Evolutionary conservation across 2,329 filamentous ascomycete genomes (phyloP).

Genomic region (Dryadomyces quercivorus): DNA sequence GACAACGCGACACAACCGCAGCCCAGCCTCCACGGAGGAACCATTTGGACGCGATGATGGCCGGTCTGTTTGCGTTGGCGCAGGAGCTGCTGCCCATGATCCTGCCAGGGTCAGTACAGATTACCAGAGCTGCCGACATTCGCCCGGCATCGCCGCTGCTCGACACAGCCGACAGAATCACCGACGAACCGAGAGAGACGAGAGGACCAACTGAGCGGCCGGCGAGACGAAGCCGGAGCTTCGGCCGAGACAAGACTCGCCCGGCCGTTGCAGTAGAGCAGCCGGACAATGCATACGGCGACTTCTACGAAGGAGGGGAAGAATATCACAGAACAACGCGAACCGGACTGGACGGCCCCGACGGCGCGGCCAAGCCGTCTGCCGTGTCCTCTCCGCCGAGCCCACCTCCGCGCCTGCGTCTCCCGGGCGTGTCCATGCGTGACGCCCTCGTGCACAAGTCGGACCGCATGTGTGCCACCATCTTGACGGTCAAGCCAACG

Average conservation of each 20-base stretch:
- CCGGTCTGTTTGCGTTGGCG: constrained; percentile 40
- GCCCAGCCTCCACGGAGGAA: neutral
- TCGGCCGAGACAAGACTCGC: neutral
- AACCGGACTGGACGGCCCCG: neutral
- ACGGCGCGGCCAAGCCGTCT: neutral
- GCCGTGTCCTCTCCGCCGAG: neutral
- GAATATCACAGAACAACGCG: neutral
- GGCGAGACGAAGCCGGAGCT: neutral
- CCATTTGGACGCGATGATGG: constrained; percentile 24
- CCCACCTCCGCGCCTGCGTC: neutral
- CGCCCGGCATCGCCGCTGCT: constrained; percentile 18
- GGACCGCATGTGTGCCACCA: constrained; percentile 56
- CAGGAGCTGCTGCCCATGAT: constrained; percentile 49
- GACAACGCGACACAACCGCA: neutral
- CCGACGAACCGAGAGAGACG: neutral
- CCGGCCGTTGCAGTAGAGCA: neutral
- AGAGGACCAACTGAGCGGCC: neutral
- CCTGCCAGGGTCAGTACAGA: constrained; percentile 42
- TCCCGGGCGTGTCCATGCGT: constrained; percentile 10
- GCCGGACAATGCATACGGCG: neutral
- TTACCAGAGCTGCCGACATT: constrained; percentile 36
- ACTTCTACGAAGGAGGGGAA: neutral
- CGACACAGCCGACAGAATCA: neutral
- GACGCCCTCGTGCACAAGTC: constrained; percentile 52
- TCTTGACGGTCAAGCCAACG: constrained; percentile 51